Base-by-base conservation (phyloP, 2,329 filamentous ascomycete species). In the Penicillium griseofulvum region DNA sequence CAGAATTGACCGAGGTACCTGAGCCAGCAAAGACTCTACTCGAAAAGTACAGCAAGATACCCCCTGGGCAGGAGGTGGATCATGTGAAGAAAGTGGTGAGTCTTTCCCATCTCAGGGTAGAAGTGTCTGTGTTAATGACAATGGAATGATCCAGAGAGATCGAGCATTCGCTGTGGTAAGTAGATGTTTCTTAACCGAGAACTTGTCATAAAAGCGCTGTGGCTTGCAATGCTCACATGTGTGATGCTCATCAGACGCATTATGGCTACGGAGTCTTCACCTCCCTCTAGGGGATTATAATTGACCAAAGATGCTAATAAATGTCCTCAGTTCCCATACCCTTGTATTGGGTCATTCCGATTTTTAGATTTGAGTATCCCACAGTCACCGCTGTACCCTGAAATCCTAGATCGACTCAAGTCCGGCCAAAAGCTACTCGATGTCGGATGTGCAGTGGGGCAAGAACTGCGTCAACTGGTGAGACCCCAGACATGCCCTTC, bases 281-380 rank as follows among this genome's bases (percentile, higher is more conserved):
- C 8, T 8, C n/a, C 14, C 19, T 34, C 19, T 34, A 14, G 14
- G 11, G 10, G n/a, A 22, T 4, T 11, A 22, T 1, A 14, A 33
- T 16, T 33, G 28, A 26, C 5, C 12, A 19, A 42, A 49, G 12
- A 33, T 26, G 11, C 47, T 49, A 14, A 41, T 24, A 22, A 31
- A 34, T 5, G 6, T 10, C 0, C 33, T 12, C 16, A 64, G 61
- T 66, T 65, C 41, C 65, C 64, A 0, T 67, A 67, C 26, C 61
- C 65, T 10, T 67, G 64, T 39, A 62, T 66, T 33, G 62, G 65
- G 3, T 54, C 55, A 31, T 65, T 63, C 44, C 53, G 57, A 2
- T 67, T 67, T 28, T 43, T 67, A 11, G 62, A 66, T 4, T 48
- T 67, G 46, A 61, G 56, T 24, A 59, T 65, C n/a, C 52, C 58